Evolutionary conservation across 1,284 basidiomycete genomes (phyloP), one percentile per base, ranked within the genome.

Genomic region (Cryptococcus sp.): DNA sequence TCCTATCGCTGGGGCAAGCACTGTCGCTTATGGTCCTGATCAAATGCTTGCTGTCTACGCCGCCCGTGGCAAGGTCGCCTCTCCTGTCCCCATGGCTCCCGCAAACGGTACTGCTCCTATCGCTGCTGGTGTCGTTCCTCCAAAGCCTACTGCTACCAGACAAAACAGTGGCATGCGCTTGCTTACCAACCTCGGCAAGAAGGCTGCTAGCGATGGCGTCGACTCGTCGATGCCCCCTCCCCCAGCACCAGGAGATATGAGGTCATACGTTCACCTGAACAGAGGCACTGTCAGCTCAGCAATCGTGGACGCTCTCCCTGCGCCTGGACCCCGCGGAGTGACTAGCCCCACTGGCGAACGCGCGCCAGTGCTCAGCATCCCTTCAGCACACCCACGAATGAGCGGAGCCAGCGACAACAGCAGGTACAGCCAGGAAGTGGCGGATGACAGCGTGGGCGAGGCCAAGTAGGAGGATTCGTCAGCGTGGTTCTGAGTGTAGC

Each of bases 21-120:
- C 70, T 5, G 69, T 73, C 45, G 67, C 70, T 23, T 76, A 53
- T 23, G 75, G 75, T 53, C 78, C 78, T 13, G 78, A 79, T 60
- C 72, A 78, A 57, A 73, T 78, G 71, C 68, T 79, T 13, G 77
- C 77, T 4, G 75, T 77, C n/a, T 79, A 79, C 64, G 78, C 78
- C 19, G 74, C 74, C 42, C 72, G 74, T 52, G 69, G 69, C 47
- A 70, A 71, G 51, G 68, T 67, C 51, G 59, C 62, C 15, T 53
- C 47, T 44, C 50, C 54, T 31, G 57, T 63, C 1, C 60, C 53
- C 40, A 54, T 57, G 17, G 44, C 50, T 20, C 47, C 59, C 27
- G 45, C 47, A 19, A 41, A 51, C 56, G 31, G 55, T 50, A 3
- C 46, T 10, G 47, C 54, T 16, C 52, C 64, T 7, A 44, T 45